Conservation (phyloP, 192 early-diverging fungal genomes). For the Haplosporangium gracile region DNA sequence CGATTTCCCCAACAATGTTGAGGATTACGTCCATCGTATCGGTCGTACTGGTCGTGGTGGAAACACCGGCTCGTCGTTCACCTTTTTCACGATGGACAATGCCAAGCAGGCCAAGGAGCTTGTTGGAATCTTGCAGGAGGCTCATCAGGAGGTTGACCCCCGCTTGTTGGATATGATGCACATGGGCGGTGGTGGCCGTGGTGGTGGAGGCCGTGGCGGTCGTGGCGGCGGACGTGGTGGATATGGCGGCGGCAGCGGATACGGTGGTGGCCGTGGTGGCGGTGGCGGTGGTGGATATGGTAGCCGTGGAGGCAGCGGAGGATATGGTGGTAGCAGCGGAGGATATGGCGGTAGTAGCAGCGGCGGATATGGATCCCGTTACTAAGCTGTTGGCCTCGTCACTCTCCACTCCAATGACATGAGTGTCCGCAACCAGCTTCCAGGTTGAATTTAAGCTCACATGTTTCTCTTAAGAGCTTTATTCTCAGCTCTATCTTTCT, state of each 20-base stretch:
- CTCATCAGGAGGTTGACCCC: slow-evolving; percentile 89
- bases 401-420: neutral
- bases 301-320: slow-evolving; percentile 48
- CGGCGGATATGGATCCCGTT: slow-evolving; percentile 52
- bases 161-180: slow-evolving; percentile 79
- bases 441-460: neutral
- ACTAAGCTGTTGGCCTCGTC: slow-evolving; percentile 8
- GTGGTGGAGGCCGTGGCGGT: slow-evolving; percentile 42
- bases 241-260: slow-evolving; percentile 45
- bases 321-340: slow-evolving; percentile 51
- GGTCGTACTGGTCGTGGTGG: slow-evolving; percentile 98
- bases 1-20: slow-evolving; percentile 92
- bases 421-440: neutral
- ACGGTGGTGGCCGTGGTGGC: slow-evolving; percentile 67
- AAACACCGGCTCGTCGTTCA: slow-evolving; percentile 88
- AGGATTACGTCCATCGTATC: slow-evolving; percentile 95
- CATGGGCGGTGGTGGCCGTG: slow-evolving; percentile 57
- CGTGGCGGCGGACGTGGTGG: slow-evolving; percentile 52
- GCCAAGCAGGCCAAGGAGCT: slow-evolving; percentile 86
- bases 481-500: neutral
- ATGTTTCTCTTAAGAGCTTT: neutral
- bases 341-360: slow-evolving; percentile 42
- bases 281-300: slow-evolving; percentile 55
- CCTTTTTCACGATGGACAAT: slow-evolving; percentile 94
- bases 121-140: slow-evolving; percentile 89